A percentile compares a stretch with the other conserved stretches of the same genome.
Evolutionary conservation across 2,329 filamentous ascomycete genomes (phyloP).

Genomic region (Phialemoniopsis sp.): DNA sequence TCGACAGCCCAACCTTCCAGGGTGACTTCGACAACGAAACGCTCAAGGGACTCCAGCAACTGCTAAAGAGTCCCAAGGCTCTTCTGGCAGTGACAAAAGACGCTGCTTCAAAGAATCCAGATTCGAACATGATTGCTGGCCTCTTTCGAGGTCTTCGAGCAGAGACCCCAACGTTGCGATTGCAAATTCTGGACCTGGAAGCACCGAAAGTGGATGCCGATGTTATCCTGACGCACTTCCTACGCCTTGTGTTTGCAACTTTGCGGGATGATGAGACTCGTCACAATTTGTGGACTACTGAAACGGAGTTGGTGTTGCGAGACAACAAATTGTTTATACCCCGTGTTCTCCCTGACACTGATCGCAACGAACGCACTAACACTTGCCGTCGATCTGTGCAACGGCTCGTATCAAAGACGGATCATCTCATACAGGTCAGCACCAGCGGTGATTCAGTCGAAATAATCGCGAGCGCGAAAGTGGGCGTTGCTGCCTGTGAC

Average conservation of each 20-base stretch:
- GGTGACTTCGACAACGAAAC: neutral
- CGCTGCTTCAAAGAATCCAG: neutral
- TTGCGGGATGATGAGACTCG: neutral
- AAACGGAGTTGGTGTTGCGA: neutral
- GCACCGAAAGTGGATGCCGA: neutral
- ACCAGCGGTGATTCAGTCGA: too few relatives aligned
- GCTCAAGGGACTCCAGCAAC: neutral
- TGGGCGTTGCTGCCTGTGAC: too few relatives aligned
- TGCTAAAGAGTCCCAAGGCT: neutral
- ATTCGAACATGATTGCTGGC: neutral
- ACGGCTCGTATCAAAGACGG: too few relatives aligned
- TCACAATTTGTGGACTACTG: neutral
- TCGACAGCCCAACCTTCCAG: too few relatives aligned
- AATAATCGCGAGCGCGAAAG: too few relatives aligned
- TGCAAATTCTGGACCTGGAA: slow-evolving; percentile 1
- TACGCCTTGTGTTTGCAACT: neutral
- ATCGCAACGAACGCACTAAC: neutral
- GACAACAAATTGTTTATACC: neutral
- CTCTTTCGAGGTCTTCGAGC: neutral
- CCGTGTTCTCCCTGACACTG: neutral
- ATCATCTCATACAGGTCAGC: too few relatives aligned
- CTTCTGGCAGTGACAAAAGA: neutral
- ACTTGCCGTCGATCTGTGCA: neutral
- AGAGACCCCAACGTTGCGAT: neutral
- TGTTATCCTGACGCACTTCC: neutral